phyloP scores from a whole-genome alignment of 2,329 filamentous ascomycete genomes.

The Ophiostoma sp. region DNA sequence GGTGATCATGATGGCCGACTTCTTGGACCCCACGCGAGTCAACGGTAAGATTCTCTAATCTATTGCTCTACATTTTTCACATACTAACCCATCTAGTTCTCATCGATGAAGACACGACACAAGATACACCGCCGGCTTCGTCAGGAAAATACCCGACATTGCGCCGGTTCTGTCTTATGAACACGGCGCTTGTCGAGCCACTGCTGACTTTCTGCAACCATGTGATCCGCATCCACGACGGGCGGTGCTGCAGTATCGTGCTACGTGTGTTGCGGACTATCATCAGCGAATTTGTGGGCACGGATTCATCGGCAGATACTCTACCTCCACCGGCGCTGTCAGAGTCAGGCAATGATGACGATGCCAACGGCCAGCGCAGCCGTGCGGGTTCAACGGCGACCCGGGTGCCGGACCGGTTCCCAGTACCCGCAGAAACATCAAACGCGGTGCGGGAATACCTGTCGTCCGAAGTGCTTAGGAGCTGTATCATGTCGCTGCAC shows the following conservation, averaged over 20 bases:
- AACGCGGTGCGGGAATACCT: slow-evolving; percentile 81
- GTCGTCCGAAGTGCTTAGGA: slow-evolving; percentile 79
- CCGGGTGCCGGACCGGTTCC: slow-evolving; percentile 32
- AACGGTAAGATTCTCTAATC: slow-evolving; percentile 29
- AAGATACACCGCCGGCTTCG: not conserved
- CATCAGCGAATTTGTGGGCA: slow-evolving; percentile 64
- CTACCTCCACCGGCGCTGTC: slow-evolving; percentile 12
- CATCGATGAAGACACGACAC: not conserved
- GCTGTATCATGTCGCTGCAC: slow-evolving; percentile 83
- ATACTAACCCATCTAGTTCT: slow-evolving; percentile 35
- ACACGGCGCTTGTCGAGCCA: slow-evolving; percentile 74
- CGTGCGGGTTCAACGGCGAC: slow-evolving; percentile 14
- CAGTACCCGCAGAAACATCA: slow-evolving; percentile 50
- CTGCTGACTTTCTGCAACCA: slow-evolving; percentile 89
- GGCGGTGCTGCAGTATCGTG: slow-evolving; percentile 78
- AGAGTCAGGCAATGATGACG: slow-evolving; percentile 13
- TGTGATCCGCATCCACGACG: slow-evolving; percentile 82
- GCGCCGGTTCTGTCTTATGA: slow-evolving; percentile 74
- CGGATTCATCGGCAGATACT: slow-evolving; percentile 5
- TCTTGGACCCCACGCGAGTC: slow-evolving; percentile 69
- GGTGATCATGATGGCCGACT: slow-evolving; percentile 83
- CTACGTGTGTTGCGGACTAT: slow-evolving; percentile 81
- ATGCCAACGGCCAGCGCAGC: not conserved
- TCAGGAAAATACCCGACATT: slow-evolving; percentile 51
- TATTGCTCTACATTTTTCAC: too few relatives aligned